Conservation (phyloP, 2,329 filamentous ascomycete species). For the Curvularia sp. region DNA sequence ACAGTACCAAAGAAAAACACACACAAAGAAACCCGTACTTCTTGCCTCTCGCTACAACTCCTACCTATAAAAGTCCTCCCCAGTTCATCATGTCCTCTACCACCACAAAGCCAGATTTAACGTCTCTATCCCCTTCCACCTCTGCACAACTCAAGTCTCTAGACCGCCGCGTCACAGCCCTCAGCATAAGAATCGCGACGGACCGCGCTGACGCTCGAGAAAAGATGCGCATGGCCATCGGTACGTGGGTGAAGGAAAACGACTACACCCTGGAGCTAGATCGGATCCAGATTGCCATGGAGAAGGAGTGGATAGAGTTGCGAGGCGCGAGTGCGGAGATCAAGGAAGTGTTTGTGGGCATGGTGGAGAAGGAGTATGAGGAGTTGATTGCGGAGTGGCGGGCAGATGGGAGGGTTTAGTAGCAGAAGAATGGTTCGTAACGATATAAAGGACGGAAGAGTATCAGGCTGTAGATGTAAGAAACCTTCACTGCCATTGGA, state of each 20-base stretch:
- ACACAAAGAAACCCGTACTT: background rate
- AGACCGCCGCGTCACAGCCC: background rate
- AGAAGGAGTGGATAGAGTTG: background rate
- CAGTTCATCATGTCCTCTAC: background rate
- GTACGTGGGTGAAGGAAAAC: background rate
- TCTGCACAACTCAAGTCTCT: background rate
- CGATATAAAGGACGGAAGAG: background rate
- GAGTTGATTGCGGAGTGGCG: background rate
- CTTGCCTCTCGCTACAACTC: no score
- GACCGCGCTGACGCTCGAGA: background rate
- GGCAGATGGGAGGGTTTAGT: background rate
- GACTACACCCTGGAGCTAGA: background rate
- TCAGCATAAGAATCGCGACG: background rate
- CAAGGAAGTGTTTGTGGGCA: background rate
- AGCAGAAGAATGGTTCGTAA: background rate
- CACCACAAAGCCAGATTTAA: background rate
- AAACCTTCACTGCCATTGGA: constrained; percentile 20
- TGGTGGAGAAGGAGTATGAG: background rate
- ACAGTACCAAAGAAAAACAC: background rate
- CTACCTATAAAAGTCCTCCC: background rate
- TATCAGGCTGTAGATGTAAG: background rate
- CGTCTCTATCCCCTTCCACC: background rate
- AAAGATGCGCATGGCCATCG: background rate
- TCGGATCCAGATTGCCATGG: background rate
- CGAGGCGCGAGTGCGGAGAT: background rate